Percentiles rank a stretch among this genome's conserved stretches.
Evolutionary conservation across 1,284 basidiomycete genomes (phyloP).

Genomic region (Meripilus lineatus): DNA sequence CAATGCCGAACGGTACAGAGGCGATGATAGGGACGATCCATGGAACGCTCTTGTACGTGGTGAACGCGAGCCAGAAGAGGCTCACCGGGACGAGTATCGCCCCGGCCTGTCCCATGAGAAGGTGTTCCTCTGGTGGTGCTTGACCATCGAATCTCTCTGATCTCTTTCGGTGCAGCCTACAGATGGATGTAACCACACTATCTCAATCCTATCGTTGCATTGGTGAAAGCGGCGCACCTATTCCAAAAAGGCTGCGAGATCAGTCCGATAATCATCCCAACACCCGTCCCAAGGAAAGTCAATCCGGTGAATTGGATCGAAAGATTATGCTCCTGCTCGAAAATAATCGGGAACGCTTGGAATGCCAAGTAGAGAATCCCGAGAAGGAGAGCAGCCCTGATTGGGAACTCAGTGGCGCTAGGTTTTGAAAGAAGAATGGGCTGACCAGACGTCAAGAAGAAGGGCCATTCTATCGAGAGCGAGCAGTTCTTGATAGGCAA

Average conservation of each 20-base stretch:
- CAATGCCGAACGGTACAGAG: slow-evolving; percentile 56
- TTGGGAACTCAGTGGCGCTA: background rate
- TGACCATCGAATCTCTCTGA: slow-evolving; percentile 36
- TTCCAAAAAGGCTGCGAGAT: slow-evolving; percentile 64
- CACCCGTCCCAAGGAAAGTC: slow-evolving; percentile 67
- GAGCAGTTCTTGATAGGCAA: slow-evolving; percentile 50
- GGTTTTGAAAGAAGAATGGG: background rate
- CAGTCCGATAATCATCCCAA: slow-evolving; percentile 59
- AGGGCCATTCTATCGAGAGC: slow-evolving; percentile 73
- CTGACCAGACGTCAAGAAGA: slow-evolving; percentile 49
- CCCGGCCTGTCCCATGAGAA: slow-evolving; percentile 66
- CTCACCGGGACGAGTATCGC: slow-evolving; percentile 63
- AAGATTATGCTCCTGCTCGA: slow-evolving; percentile 58
- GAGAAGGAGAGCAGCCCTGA: slow-evolving; percentile 56
- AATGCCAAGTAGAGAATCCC: slow-evolving; percentile 77
- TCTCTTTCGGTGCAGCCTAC: slow-evolving; percentile 28
- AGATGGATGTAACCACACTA: background rate
- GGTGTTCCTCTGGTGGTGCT: slow-evolving; percentile 64
- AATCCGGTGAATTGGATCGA: slow-evolving; percentile 56
- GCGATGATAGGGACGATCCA: slow-evolving; percentile 72
- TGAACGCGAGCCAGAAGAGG: slow-evolving; percentile 72
- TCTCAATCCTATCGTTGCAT: background rate
- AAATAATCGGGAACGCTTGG: slow-evolving; percentile 69
- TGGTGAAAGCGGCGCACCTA: slow-evolving; percentile 29
- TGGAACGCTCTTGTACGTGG: slow-evolving; percentile 59